A percentile compares a stretch with the other conserved stretches of the same genome.
phyloP scores from a whole-genome alignment of 257 asterid species.

The Petunia axillaris region DNA sequence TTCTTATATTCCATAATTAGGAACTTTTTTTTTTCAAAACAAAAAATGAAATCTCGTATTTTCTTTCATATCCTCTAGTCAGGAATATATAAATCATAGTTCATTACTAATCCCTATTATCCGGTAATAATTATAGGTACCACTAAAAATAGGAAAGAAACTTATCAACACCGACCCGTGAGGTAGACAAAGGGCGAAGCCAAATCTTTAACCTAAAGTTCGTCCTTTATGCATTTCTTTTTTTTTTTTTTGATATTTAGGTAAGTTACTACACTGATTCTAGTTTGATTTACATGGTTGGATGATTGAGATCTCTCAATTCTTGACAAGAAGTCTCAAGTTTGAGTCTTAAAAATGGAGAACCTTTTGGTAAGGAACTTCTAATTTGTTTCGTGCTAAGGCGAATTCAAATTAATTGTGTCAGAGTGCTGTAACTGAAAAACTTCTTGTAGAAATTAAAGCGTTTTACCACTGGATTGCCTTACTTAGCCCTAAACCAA shows the following conservation, averaged over 20 bases:
- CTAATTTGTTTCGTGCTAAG: no score
- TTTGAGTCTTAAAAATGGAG: no score
- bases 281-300: no score
- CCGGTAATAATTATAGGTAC: not conserved
- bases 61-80: not conserved
- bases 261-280: not conserved
- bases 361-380: no score
- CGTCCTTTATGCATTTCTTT: not conserved
- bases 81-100: conserved; percentile 2
- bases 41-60: not conserved
- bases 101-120: not conserved
- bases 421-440: no score
- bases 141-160: not conserved
- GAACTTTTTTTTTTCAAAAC: not conserved
- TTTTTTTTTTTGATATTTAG: not conserved
- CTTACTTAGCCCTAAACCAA: no score
- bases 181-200: not conserved
- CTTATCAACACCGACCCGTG: not conserved
- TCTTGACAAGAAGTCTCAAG: no score
- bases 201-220: not conserved
- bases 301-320: no score
- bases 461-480: no score
- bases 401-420: no score
- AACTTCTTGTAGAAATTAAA: no score
- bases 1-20: not conserved